These are phyloP conservation scores for Leishmania guyanensis DNA, from an alignment of 208 protist species.

Conservation along the genomic window DNA sequence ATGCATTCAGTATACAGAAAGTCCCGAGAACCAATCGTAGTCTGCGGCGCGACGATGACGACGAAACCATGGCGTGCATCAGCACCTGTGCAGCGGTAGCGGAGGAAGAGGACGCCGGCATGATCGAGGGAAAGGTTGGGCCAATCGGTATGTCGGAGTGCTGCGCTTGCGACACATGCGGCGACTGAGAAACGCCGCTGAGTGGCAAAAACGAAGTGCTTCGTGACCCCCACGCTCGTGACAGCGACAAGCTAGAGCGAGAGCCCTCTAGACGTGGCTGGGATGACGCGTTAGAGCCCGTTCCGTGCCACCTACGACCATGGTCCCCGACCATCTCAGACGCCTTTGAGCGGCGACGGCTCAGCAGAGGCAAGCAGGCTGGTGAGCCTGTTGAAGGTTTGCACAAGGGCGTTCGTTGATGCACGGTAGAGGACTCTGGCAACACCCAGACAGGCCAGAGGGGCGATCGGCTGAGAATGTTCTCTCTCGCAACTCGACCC, in stretches of 20 bases:
- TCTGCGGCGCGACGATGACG: background rate
- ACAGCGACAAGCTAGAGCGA: background rate
- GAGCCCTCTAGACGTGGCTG: background rate
- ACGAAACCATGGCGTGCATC: background rate
- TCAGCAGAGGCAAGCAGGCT: conserved; percentile 4
- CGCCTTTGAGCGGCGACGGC: background rate
- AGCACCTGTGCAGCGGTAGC: background rate
- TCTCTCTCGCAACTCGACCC: background rate
- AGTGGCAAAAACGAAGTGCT: background rate
- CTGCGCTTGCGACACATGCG: background rate
- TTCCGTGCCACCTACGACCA: too few relatives aligned
- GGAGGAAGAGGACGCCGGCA: background rate
- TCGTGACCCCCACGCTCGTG: background rate
- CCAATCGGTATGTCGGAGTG: background rate
- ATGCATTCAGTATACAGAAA: conserved; percentile 37
- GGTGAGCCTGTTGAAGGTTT: background rate
- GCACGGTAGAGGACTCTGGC: background rate
- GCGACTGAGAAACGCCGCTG: background rate
- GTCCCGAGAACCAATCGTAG: conserved; percentile 3
- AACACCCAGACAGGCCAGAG: background rate
- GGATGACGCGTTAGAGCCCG: background rate
- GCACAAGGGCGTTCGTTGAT: too few relatives aligned
- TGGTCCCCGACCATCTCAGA: background rate
- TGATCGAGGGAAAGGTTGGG: background rate
- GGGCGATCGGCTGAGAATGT: background rate